Base-by-base conservation (phyloP, 805 yeast genomes). In the Nakazawaea holstii region DNA sequence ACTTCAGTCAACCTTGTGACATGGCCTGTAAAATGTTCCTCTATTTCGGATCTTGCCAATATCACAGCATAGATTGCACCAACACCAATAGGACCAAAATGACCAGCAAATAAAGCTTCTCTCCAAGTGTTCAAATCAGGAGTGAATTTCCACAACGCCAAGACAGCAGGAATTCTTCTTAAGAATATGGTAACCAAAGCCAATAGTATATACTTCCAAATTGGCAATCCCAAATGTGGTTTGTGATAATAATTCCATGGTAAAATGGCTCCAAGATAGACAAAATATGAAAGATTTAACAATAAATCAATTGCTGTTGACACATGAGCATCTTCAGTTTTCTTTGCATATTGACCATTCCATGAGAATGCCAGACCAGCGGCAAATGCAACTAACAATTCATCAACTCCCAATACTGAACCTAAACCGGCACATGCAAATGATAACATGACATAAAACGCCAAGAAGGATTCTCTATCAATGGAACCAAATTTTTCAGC, bases 61-160 rank as follows among this genome's bases (percentile, higher is more conserved):
- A 68, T 67, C 20, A 72, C 72, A 38, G 81, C 77, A 55, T 76
- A 80, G n/a, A 80, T 65, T 3, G 83, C 85, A 30, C 84, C 84
- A 3, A 80, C 83, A 24, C 90, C 90, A 58, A 84, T 81, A 13
- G 90, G 90, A 35, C 90, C 90, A 57, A 84, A 84, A 65, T 80
- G 87, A 39, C 90, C 90, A 51, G 82, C 78, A 57, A 84, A 80
- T 5, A 83, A 55, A 1, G 87, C 87, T 57, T 84, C 89, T 59
- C 80, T 73, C 81, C 85, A 76, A 33, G 77, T 70, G 49, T 73
- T 73, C 35, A 84, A 71, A 54, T 80, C 84, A 1, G 87, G 86
- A 26, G 79, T 76, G 14, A 80, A 55, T 1, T 77, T 78, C 59
- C 80, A 80, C 28, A 79, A 66, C 1, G 71, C 72, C 33, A 82